These are phyloP conservation scores for Pseudogymnoascus sp. DNA, from an alignment of 2,329 filamentous ascomycete genomes.

Conservation along the genomic window DNA sequence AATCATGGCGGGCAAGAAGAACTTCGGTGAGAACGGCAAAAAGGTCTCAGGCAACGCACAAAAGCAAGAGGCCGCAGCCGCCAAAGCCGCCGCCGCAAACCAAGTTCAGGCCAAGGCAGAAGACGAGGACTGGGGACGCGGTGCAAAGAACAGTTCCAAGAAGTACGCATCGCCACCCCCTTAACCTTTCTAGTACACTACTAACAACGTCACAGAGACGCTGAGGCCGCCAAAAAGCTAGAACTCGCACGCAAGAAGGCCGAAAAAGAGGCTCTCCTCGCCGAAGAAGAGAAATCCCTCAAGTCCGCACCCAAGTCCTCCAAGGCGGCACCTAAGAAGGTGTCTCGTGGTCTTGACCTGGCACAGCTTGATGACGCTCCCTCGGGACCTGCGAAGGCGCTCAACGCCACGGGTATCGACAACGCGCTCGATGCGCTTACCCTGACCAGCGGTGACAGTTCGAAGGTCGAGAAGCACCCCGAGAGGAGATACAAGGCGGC, in stretches of 20 bases:
- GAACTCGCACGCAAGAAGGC: constrained; percentile 84
- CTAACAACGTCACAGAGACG: constrained; percentile 53
- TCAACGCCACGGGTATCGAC: constrained; percentile 85
- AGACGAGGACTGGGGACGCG: constrained; percentile 74
- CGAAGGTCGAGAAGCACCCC: constrained; percentile 81
- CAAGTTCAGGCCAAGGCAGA: constrained; percentile 61
- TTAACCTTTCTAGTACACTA: not conserved
- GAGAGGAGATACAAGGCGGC: constrained; percentile 84
- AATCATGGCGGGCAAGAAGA: constrained; percentile 68
- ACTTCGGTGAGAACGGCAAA: constrained; percentile 69
- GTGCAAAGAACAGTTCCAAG: constrained; percentile 76
- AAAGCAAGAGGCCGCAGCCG: constrained; percentile 81
- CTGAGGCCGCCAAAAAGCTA: constrained; percentile 75
- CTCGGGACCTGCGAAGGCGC: constrained; percentile 42
- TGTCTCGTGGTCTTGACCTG: constrained; percentile 62
- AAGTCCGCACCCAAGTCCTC: constrained; percentile 57
- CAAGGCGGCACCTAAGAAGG: constrained; percentile 63
- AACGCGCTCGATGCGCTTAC: constrained; percentile 84
- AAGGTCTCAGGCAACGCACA: constrained; percentile 84
- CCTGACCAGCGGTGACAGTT: constrained; percentile 49
- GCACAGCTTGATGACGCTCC: constrained; percentile 58
- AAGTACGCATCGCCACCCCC: constrained; percentile 56
- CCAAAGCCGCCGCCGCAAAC: constrained; percentile 68
- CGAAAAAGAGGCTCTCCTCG: constrained; percentile 75
- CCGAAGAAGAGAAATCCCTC: constrained; percentile 77